Conservation (phyloP, 441 rosid species). For the Melastoma candidum region DNA sequence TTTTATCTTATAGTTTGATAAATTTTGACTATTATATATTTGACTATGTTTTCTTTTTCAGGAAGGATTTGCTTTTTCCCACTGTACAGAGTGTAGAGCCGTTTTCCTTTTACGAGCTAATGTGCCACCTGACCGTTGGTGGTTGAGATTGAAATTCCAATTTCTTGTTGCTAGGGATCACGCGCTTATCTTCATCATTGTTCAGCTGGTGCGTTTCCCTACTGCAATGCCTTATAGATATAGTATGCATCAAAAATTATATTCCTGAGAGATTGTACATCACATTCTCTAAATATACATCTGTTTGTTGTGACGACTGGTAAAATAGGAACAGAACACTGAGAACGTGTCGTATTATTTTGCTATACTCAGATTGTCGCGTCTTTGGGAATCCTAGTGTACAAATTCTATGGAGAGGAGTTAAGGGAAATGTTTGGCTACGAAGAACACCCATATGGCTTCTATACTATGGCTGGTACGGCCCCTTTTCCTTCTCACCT, state of each 20-base stretch:
- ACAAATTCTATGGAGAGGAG: slow-evolving; percentile 94
- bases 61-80: slow-evolving; percentile 99
- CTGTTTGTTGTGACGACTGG: too few relatives aligned
- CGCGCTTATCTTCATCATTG: slow-evolving; percentile 78
- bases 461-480: slow-evolving; percentile 93
- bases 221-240: slow-evolving; percentile 2
- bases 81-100: slow-evolving; percentile 99
- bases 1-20: neutral
- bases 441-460: slow-evolving; percentile 97
- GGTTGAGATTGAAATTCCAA: slow-evolving; percentile 98
- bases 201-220: slow-evolving; percentile 72
- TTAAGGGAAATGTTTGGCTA: slow-evolving; percentile 98
- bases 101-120: slow-evolving; percentile 83
- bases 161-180: slow-evolving; percentile 97
- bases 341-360: neutral
- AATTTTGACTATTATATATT: neutral
- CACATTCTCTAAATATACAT: too few relatives aligned
- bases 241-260: neutral
- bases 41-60: slow-evolving; percentile 20
- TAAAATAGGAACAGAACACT: neutral
- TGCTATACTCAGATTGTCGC: slow-evolving; percentile 74
- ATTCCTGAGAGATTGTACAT: neutral
- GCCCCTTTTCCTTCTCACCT: neutral
- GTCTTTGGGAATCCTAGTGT: slow-evolving; percentile 82
- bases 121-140: slow-evolving; percentile 98